phyloP scores from a whole-genome alignment of 2,329 filamentous ascomycete genomes.

The Pseudopithomyces chartarum region DNA sequence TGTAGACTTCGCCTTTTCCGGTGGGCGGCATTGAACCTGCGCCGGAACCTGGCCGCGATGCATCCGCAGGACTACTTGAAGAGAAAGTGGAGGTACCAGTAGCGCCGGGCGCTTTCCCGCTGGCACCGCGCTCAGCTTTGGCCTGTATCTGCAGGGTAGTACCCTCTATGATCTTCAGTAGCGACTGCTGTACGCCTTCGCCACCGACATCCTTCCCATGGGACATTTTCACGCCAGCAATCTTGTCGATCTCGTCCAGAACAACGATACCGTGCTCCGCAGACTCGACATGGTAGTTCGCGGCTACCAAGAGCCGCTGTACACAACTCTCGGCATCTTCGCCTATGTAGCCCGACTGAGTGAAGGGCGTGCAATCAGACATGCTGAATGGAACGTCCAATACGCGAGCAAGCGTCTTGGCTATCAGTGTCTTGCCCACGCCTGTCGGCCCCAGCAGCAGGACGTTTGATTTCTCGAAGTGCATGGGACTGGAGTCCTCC shows the following conservation, averaged over 20 bases:
- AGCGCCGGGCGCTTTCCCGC: constrained; percentile 27
- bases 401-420: constrained; percentile 87
- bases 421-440: constrained; percentile 94
- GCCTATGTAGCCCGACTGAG: constrained; percentile 95
- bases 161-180: constrained; percentile 95
- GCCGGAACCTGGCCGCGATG: constrained; percentile 23
- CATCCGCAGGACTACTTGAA: constrained; percentile 26
- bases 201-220: constrained; percentile 94
- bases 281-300: constrained; percentile 83
- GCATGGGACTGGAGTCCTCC: constrained; percentile 65
- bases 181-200: constrained; percentile 93
- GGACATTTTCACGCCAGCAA: constrained; percentile 82
- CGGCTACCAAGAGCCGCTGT: constrained; percentile 84
- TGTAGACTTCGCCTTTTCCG: constrained; percentile 64
- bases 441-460: constrained; percentile 89
- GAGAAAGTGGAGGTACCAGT: constrained; percentile 20
- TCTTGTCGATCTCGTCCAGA: constrained; percentile 96
- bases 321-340: constrained; percentile 98
- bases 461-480: constrained; percentile 95
- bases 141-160: constrained; percentile 91
- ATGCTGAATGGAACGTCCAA: constrained; percentile 96
- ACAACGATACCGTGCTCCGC: constrained; percentile 94
- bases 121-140: constrained; percentile 70
- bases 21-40: constrained; percentile 17
- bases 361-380: constrained; percentile 94